Evolutionary conservation across 345 rosid genomes (phyloP), one percentile per base, ranked within the genome.

Genomic region (Sonneratia caseolaris): DNA sequence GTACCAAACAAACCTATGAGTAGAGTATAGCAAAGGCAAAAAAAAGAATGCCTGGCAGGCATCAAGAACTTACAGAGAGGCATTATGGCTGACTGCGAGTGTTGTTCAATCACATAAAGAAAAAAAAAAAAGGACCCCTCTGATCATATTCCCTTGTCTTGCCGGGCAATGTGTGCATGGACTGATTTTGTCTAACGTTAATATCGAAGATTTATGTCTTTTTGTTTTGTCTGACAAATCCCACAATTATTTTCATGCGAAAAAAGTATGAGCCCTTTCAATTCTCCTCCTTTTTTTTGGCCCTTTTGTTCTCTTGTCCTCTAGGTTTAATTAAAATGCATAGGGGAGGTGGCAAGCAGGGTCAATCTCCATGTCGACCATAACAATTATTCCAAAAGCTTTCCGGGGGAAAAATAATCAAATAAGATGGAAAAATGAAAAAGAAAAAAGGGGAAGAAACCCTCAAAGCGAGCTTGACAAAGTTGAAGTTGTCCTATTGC

Each of bases 101-200:
- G 77, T 81, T 42, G 85, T 84, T 88, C 89, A 86, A 86, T 88
- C 93, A 82, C 78, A 76, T 75, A 77, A 84, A 84, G 81, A 76
- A 74, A 74, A 75, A n/a, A n/a, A n/a, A n/a, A n/a, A n/a, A n/a
- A n/a, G n/a, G 71, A 69, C 78, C 80, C 81, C 5, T 55, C 61
- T 55, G 24, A 79, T 82, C 81, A 62, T 69, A 59, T 57, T 64
- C 35, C 79, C 73, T 68, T 79, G 72, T 37, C 76, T 86, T 87
- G 80, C 82, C 85, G 76, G 71, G 71, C 51, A 51, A 10, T 10
- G 45, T 42, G 45, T 9, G 10, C 2, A 42, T 42, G 45, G 5
- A 42, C 10, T 42, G 45, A 42, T 42, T 27, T 27, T 27, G 32
- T 27, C 32, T 27, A 27, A 27, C 1, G 32, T 27, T 27, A 27